Percentiles rank a stretch among this genome's conserved stretches.
These are phyloP conservation scores for Orychophragmus violaceus DNA, from an alignment of 345 rosid species.

Conservation along the genomic window DNA sequence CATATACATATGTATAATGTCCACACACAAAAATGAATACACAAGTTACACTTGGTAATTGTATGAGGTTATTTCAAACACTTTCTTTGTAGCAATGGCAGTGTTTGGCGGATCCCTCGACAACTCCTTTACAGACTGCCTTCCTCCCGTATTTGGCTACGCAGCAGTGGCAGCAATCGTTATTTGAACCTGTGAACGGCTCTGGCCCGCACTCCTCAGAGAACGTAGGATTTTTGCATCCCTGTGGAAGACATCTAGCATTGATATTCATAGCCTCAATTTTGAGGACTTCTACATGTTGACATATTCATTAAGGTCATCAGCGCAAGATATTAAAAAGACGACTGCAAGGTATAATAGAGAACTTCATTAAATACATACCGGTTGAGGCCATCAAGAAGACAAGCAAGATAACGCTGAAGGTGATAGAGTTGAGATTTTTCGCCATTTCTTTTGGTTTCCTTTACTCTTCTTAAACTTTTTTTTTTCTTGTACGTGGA, in stretches of 20 bases:
- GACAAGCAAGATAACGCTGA: not conserved
- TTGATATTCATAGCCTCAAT: not conserved
- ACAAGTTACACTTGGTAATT: not conserved
- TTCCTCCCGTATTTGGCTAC: not conserved
- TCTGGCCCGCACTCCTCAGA: not conserved
- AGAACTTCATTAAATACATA: not conserved
- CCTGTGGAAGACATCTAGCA: not conserved
- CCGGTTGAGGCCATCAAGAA: not conserved
- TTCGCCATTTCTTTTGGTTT: not conserved
- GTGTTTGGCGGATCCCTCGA: not conserved
- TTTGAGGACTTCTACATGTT: not conserved
- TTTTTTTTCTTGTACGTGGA: not conserved
- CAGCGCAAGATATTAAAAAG: not conserved
- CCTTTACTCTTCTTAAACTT: not conserved
- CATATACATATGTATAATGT: not conserved
- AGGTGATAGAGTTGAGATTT: not conserved
- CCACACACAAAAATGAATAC: not conserved
- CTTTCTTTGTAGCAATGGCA: conserved; percentile 1
- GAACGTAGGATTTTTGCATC: not conserved
- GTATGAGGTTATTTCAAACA: not conserved
- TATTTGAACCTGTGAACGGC: not conserved
- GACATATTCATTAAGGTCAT: not conserved
- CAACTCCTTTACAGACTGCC: not conserved
- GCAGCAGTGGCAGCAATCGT: not conserved
- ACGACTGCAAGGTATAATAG: not conserved